phyloP scores from a whole-genome alignment of 1,284 basidiomycete genomes.

The Trametes pubescens region DNA sequence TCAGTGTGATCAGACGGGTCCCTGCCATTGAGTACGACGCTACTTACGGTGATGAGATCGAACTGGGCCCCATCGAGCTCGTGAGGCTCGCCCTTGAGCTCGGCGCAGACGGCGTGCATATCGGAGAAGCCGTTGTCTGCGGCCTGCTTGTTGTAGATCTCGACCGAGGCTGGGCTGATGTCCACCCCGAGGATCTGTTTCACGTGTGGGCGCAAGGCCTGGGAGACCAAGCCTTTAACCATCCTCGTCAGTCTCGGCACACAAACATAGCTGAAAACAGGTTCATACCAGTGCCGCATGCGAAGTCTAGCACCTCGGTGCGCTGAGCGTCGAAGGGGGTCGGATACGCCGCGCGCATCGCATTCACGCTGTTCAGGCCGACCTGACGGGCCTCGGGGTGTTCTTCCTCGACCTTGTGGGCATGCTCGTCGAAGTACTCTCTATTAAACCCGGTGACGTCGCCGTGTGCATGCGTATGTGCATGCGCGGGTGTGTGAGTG shows the following conservation, averaged over 20 bases:
- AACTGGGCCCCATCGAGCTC: slow-evolving; percentile 63
- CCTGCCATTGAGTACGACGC: not conserved
- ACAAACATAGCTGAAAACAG: not conserved
- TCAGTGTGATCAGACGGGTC: too few species aligned
- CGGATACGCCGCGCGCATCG: slow-evolving; percentile 53
- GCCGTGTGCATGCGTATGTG: not conserved
- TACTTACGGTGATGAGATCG: slow-evolving; percentile 66
- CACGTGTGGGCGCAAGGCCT: slow-evolving; percentile 57
- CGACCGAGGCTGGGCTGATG: slow-evolving; percentile 68
- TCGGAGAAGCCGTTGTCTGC: slow-evolving; percentile 69
- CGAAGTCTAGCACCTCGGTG: slow-evolving; percentile 73
- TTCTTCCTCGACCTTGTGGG: slow-evolving; percentile 40
- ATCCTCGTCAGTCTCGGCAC: not conserved
- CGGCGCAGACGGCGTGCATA: slow-evolving; percentile 63
- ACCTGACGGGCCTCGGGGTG: slow-evolving; percentile 37
- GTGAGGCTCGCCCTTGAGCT: slow-evolving; percentile 53
- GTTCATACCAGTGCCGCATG: slow-evolving; percentile 70
- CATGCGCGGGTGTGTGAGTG: not conserved
- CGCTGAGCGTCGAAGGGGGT: slow-evolving; percentile 56
- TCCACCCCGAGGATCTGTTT: slow-evolving; percentile 73
- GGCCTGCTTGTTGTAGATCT: slow-evolving; percentile 64
- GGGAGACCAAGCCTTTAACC: slow-evolving; percentile 61
- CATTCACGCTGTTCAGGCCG: slow-evolving; percentile 47
- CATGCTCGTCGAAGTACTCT: slow-evolving; percentile 43
- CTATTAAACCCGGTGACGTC: slow-evolving; percentile 42